These are phyloP conservation scores for Rhizodiscina lignyota DNA, from an alignment of 495 filamentous ascomycete species.

Conservation along the genomic window DNA sequence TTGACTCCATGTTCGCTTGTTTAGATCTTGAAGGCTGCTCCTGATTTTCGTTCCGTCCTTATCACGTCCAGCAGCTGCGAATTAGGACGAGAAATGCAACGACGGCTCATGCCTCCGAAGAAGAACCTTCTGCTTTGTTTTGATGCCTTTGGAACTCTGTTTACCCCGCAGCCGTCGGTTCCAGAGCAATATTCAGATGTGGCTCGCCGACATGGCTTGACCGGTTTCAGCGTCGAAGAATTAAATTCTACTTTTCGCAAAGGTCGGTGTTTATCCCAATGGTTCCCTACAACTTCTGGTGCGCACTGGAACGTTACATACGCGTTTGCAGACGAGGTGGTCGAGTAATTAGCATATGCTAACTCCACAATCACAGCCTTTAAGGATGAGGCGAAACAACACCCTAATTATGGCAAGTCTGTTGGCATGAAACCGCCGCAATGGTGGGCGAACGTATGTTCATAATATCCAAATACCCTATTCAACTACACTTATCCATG, in stretches of 20 bases:
- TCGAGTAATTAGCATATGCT: background rate
- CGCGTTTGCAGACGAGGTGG: background rate
- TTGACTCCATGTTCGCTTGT: too few relatives aligned
- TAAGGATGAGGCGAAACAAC: constrained; percentile 25
- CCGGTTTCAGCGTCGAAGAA: constrained; percentile 17
- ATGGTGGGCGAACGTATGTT: constrained; percentile 52
- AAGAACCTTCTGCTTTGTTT: constrained; percentile 46
- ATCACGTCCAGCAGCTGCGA: too few relatives aligned
- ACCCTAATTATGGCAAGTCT: constrained; percentile 55
- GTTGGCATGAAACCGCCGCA: constrained; percentile 34
- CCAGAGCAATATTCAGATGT: constrained; percentile 43
- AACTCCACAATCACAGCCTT: constrained; percentile 23
- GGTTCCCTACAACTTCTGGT: background rate
- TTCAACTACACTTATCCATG: background rate
- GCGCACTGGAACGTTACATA: background rate
- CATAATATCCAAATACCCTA: background rate
- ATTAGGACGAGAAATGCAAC: too few relatives aligned
- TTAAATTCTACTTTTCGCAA: constrained; percentile 23
- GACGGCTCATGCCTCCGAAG: too few relatives aligned
- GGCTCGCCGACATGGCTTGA: constrained; percentile 41
- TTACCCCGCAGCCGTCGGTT: constrained; percentile 42
- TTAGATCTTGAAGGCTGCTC: too few relatives aligned
- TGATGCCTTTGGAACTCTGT: constrained; percentile 67
- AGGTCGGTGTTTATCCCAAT: constrained; percentile 5
- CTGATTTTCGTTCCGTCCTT: too few relatives aligned